These are phyloP conservation scores for Microcyclospora pomicola DNA, from an alignment of 2,329 filamentous ascomycete genomes.

Conservation along the genomic window DNA sequence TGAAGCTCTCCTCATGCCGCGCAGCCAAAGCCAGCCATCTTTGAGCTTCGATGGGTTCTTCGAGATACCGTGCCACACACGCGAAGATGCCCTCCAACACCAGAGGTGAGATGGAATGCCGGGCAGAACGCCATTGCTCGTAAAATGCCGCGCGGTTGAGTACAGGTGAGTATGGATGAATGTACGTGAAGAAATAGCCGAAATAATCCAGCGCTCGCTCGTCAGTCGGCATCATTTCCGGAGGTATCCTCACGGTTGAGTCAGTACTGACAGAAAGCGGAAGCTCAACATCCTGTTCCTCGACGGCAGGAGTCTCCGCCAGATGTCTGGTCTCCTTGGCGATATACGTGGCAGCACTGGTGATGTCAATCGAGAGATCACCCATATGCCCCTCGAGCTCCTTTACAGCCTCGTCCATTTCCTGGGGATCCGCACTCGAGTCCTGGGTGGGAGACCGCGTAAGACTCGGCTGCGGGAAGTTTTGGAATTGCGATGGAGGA, in stretches of 20 bases:
- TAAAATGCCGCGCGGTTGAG: conserved; percentile 72
- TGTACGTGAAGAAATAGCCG: conserved; percentile 75
- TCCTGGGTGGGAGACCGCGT: conserved; percentile 13
- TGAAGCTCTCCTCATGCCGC: conserved; percentile 82
- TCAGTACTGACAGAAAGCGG: conserved; percentile 58
- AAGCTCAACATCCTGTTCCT: conserved; percentile 57
- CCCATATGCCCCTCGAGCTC: conserved; percentile 51
- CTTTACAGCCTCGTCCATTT: conserved; percentile 18
- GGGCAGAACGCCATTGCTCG: conserved; percentile 74
- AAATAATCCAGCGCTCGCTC: conserved; percentile 73
- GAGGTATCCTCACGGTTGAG: conserved; percentile 72
- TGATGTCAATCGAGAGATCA: conserved; percentile 73
- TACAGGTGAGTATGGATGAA: conserved; percentile 87
- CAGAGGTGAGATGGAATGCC: conserved; percentile 74
- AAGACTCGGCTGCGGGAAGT: conserved; percentile 8
- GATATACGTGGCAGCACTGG: conserved; percentile 78
- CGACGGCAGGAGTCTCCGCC: conserved; percentile 48
- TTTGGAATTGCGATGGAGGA: conserved; percentile 8
- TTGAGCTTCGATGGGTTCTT: conserved; percentile 70
- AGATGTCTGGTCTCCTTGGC: conserved; percentile 46
- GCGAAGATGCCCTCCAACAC: conserved; percentile 85
- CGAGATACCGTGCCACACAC: conserved; percentile 69
- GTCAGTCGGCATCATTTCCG: conserved; percentile 83
- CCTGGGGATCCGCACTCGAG: conserved; percentile 17
- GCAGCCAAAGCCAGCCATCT: conserved; percentile 88